These are phyloP conservation scores for Colletotrichum ledebouriae DNA, from an alignment of 2,329 filamentous ascomycete genomes.

Conservation along the genomic window DNA sequence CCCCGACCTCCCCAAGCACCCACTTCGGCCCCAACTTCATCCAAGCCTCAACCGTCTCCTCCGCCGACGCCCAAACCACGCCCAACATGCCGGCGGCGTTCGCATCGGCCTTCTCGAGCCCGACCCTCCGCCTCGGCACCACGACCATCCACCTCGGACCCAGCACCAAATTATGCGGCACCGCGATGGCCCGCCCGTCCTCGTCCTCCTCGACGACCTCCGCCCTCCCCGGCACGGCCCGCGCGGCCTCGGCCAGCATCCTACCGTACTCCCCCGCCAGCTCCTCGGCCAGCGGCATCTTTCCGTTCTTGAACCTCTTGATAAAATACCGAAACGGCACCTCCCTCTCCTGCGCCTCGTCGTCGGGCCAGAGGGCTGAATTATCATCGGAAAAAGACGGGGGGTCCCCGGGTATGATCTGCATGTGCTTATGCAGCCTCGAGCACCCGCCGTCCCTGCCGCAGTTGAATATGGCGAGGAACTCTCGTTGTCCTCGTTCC, in stretches of 20 bases:
- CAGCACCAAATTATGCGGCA: slow-evolving; percentile 62
- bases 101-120: slow-evolving; percentile 53
- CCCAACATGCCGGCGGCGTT: slow-evolving; percentile 64
- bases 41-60: slow-evolving; percentile 50
- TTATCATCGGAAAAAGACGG: slow-evolving; percentile 26
- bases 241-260: slow-evolving; percentile 45
- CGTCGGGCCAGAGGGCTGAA: slow-evolving; percentile 48
- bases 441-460: slow-evolving; percentile 59
- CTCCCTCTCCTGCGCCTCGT: slow-evolving; percentile 30
- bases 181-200: slow-evolving; percentile 32
- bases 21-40: slow-evolving; percentile 51
- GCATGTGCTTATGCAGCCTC: slow-evolving; percentile 63
- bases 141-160: slow-evolving; percentile 60
- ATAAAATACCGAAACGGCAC: slow-evolving; percentile 55
- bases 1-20: slow-evolving; percentile 55
- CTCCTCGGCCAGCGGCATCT: slow-evolving; percentile 18
- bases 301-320: slow-evolving; percentile 45
- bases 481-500: slow-evolving; percentile 40
- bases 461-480: slow-evolving; percentile 63
- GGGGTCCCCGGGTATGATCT: slow-evolving; percentile 53
- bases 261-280: slow-evolving; percentile 46
- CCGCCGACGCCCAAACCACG: slow-evolving; percentile 52
- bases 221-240: slow-evolving; percentile 28
- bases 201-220: slow-evolving; percentile 14
- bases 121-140: slow-evolving; percentile 56